These are phyloP conservation scores for Diaporthe helianthi DNA, from an alignment of 2,329 filamentous ascomycete species.

Conservation along the genomic window DNA sequence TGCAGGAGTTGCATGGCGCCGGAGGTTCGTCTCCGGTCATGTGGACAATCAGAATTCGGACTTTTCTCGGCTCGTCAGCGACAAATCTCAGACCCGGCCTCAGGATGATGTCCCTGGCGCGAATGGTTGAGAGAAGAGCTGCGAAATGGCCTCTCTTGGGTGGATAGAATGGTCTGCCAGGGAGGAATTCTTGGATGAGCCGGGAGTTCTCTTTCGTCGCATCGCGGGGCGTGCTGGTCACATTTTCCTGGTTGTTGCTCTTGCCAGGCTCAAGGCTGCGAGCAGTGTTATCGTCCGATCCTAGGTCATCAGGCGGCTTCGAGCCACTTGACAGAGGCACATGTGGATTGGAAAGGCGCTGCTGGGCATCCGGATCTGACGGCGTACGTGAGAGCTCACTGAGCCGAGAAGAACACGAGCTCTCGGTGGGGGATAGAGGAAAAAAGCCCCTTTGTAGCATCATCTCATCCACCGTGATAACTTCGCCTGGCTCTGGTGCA, in stretches of 20 bases:
- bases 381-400: background rate
- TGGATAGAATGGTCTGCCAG: background rate
- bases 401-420: background rate
- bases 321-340: background rate
- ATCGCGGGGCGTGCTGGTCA: background rate
- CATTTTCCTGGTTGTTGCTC: background rate
- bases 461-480: constrained; percentile 17
- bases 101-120: background rate
- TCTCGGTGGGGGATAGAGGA: background rate
- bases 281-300: background rate
- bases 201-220: constrained; percentile 11
- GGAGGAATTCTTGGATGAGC: background rate
- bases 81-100: background rate
- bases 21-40: constrained; percentile 13
- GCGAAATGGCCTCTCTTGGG: constrained; percentile 2
- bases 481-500: background rate
- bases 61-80: background rate
- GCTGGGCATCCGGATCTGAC: background rate
- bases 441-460: background rate
- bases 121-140: background rate
- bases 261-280: background rate
- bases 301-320: too few species aligned
- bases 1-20: background rate
- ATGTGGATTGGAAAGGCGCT: background rate
- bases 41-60: constrained; percentile 22